Conservation (phyloP, 768 basidiomycete species). For the Ramaria sp. region DNA sequence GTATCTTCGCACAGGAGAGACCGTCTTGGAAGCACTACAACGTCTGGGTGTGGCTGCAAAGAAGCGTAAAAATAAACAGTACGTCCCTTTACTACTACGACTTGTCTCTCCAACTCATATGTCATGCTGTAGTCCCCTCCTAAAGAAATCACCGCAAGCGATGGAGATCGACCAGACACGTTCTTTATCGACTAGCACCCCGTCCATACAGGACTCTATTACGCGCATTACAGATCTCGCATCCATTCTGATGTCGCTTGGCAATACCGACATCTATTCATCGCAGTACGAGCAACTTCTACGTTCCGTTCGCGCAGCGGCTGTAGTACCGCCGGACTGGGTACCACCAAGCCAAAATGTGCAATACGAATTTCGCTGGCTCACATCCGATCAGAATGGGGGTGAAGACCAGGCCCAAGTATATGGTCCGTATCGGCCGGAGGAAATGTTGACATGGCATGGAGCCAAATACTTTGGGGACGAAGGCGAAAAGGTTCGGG, state of each 20-base stretch:
- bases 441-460: slow-evolving; percentile 73
- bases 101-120: background rate
- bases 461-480: slow-evolving; percentile 74
- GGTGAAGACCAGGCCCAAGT: slow-evolving; percentile 22
- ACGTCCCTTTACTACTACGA: background rate
- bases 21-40: slow-evolving; percentile 80
- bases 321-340: slow-evolving; percentile 59
- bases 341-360: slow-evolving; percentile 34
- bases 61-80: slow-evolving; percentile 24
- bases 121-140: background rate
- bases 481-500: slow-evolving; percentile 65
- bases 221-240: slow-evolving; percentile 77
- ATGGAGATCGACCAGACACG: slow-evolving; percentile 37
- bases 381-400: slow-evolving; percentile 35
- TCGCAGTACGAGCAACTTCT: slow-evolving; percentile 81
- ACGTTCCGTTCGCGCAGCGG: slow-evolving; percentile 60
- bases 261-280: slow-evolving; percentile 79
- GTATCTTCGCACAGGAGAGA: slow-evolving; percentile 82
- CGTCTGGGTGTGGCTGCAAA: slow-evolving; percentile 66
- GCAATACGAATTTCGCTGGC: slow-evolving; percentile 74
- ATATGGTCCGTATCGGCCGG: slow-evolving; percentile 75
- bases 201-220: slow-evolving; percentile 28
- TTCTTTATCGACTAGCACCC: slow-evolving; percentile 11
- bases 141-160: slow-evolving; percentile 11
- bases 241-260: slow-evolving; percentile 78